These are phyloP conservation scores for Gossypium armourianum DNA, from an alignment of 441 rosid genomes.

Conservation along the genomic window DNA sequence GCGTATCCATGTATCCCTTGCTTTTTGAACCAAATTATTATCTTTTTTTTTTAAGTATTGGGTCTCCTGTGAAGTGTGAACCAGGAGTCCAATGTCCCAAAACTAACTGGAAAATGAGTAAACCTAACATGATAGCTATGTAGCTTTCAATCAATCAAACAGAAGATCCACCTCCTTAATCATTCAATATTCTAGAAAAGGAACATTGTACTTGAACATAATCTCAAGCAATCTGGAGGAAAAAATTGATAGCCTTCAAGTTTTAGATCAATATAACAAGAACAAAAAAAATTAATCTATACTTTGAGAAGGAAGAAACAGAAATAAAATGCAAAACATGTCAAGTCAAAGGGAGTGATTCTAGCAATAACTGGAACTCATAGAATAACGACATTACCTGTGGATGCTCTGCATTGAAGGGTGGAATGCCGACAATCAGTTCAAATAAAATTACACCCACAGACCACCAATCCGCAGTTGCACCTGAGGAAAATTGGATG, in stretches of 20 bases:
- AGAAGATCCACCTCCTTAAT: neutral
- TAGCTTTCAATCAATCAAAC: neutral
- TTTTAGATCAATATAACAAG: neutral
- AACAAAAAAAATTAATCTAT: neutral
- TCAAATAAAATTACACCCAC: constrained; percentile 93
- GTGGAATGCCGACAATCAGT: constrained; percentile 92
- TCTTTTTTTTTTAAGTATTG: neutral
- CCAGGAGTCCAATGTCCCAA: neutral
- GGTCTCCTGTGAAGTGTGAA: neutral
- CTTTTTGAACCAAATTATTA: neutral
- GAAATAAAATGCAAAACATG: neutral
- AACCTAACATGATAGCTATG: neutral
- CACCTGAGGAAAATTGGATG: constrained; percentile 44
- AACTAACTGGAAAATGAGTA: neutral
- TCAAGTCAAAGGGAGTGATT: constrained; percentile 1
- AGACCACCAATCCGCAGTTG: constrained; percentile 99
- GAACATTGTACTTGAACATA: neutral
- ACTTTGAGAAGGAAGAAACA: neutral
- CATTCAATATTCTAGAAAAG: neutral
- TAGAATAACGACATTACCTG: constrained; percentile 35
- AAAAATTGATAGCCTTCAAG: neutral
- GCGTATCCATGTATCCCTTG: neutral
- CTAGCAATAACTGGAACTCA: constrained; percentile 12
- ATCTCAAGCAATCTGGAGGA: constrained; percentile 1
- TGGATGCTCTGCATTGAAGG: constrained; percentile 96